Conservation (phyloP, 805 yeast species). For the Wickerhamiella occidentalis region DNA sequence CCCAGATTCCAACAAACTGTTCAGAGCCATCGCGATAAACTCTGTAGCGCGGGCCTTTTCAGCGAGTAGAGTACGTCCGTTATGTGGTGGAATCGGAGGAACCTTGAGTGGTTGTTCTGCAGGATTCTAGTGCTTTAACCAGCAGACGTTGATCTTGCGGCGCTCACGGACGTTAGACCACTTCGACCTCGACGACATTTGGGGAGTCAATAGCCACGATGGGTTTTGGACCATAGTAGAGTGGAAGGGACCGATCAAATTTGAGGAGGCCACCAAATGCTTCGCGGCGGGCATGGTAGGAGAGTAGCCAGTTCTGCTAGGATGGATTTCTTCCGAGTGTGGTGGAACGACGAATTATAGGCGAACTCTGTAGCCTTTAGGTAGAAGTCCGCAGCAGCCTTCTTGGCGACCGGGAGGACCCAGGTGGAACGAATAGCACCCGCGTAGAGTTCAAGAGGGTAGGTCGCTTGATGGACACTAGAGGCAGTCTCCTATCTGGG, state of each 20-base stretch:
- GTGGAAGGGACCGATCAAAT: too few species aligned
- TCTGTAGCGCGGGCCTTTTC: too few species aligned
- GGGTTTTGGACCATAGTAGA: background rate
- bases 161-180: background rate
- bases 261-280: too few species aligned
- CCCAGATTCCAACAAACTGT: slow-evolving; percentile 3
- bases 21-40: background rate
- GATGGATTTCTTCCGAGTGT: background rate
- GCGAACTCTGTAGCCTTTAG: slow-evolving; percentile 2
- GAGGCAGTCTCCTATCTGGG: too few species aligned
- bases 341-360: slow-evolving; percentile 2
- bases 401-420: background rate
- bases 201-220: background rate
- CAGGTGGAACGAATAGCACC: background rate
- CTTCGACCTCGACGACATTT: slow-evolving; percentile 4
- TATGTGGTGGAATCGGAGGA: too few species aligned
- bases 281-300: background rate
- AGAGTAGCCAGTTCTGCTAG: background rate
- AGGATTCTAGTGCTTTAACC: slow-evolving; percentile 1
- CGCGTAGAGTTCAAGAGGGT: background rate
- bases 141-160: background rate
- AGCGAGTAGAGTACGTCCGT: too few species aligned
- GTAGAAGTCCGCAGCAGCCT: too few species aligned
- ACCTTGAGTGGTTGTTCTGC: background rate
- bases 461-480: too few species aligned